phyloP scores from a whole-genome alignment of 108 stramenopile genomes.

The Fragilariopsis cylindrus region DNA sequence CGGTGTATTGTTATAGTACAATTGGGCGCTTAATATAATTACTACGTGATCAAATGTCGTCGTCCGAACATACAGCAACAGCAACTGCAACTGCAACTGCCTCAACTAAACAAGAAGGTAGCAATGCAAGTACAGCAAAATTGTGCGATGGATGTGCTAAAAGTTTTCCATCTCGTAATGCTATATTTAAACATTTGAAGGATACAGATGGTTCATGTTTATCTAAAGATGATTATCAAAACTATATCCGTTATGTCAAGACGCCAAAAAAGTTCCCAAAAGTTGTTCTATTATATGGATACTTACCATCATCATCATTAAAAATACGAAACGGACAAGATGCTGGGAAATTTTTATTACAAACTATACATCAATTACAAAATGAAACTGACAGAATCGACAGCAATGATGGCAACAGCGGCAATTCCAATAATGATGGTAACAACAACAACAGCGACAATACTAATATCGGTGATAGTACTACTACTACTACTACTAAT shows the following conservation, averaged over 20 bases:
- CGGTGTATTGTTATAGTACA: background rate
- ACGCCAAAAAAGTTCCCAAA: constrained; percentile 51
- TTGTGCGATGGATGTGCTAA: constrained; percentile 47
- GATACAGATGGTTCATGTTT: constrained; percentile 65
- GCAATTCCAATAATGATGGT: background rate
- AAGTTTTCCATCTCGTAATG: constrained; percentile 60
- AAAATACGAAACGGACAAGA: constrained; percentile 46
- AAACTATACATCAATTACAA: constrained; percentile 44
- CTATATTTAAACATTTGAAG: constrained; percentile 68
- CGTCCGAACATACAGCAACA: background rate
- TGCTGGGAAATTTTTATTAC: constrained; percentile 57
- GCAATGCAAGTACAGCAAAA: background rate
- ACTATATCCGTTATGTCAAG: constrained; percentile 48
- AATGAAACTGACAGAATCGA: constrained; percentile 34
- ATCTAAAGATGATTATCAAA: constrained; percentile 45
- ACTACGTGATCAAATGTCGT: background rate
- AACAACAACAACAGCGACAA: constrained; percentile 9
- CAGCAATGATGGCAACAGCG: constrained; percentile 2
- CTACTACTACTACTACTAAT: too few species aligned
- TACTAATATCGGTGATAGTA: background rate
- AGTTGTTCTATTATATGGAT: constrained; percentile 70
- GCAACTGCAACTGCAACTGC: background rate
- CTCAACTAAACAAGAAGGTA: background rate
- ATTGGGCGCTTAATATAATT: background rate
- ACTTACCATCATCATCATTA: constrained; percentile 34